phyloP scores from a whole-genome alignment of 768 basidiomycete species.

The Lentinus brumalis region DNA sequence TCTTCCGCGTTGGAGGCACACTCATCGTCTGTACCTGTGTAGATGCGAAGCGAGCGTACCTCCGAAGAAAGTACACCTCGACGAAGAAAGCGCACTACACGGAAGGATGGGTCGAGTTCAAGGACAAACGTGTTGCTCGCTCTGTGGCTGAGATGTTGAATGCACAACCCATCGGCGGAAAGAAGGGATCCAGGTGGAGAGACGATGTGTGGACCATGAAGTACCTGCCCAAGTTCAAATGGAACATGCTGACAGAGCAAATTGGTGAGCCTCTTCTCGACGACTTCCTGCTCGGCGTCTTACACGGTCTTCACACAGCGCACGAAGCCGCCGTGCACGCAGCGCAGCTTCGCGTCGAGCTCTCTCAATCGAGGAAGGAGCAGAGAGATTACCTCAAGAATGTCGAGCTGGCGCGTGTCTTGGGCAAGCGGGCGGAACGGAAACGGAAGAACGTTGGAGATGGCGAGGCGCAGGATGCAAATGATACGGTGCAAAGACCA shows the following conservation, averaged over 20 bases:
- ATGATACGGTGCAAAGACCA: conserved; percentile 43
- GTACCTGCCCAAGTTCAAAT: conserved; percentile 96
- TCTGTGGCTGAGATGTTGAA: conserved; percentile 94
- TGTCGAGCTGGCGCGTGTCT: conserved; percentile 87
- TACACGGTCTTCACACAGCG: conserved; percentile 47
- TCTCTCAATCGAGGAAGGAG: conserved; percentile 84
- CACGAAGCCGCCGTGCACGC: conserved; percentile 90
- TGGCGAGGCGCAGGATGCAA: conserved; percentile 6
- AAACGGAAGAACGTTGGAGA: conserved; percentile 32
- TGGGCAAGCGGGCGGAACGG: conserved; percentile 78
- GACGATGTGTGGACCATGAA: conserved; percentile 99
- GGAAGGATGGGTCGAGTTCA: conserved; percentile 99
- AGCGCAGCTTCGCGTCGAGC: conserved; percentile 88
- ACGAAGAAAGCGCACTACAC: conserved; percentile 88
- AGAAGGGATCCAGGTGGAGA: conserved; percentile 87
- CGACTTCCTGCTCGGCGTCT: neutral
- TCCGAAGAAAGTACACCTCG: conserved; percentile 76
- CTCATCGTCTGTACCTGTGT: neutral
- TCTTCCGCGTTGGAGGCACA: neutral
- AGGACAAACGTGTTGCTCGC: conserved; percentile 88
- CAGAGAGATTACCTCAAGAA: conserved; percentile 93
- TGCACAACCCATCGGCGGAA: conserved; percentile 92
- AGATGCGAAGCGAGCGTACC: conserved; percentile 89
- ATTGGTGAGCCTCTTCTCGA: conserved; percentile 64
- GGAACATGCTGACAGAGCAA: conserved; percentile 99